phyloP scores from a whole-genome alignment of 352 stramenopile species.

The Pythium vanterpoolii region DNA sequence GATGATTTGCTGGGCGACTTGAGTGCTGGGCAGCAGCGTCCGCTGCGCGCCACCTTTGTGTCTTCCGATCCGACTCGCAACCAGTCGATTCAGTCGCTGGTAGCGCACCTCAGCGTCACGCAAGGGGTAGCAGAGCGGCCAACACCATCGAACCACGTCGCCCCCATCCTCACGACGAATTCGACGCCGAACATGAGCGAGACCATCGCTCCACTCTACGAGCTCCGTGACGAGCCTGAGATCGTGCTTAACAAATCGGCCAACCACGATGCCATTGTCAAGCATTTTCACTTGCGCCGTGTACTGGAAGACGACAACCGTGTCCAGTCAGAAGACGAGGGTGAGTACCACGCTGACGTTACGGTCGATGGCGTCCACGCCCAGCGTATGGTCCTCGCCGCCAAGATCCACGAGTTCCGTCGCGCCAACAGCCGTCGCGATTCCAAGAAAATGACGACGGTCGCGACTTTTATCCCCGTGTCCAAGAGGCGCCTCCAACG shows the following conservation, averaged over 20 bases:
- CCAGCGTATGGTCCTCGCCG: slow-evolving; percentile 24
- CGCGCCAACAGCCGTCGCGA: slow-evolving; percentile 14
- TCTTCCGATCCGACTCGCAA: neutral
- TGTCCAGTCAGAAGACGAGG: slow-evolving; percentile 6
- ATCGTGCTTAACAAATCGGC: slow-evolving; percentile 9
- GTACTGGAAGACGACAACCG: slow-evolving; percentile 8
- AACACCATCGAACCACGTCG: neutral
- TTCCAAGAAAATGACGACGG: slow-evolving; percentile 5
- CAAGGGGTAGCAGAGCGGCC: neutral
- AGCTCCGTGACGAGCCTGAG: neutral
- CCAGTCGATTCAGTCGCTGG: slow-evolving; percentile 17
- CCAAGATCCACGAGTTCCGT: slow-evolving; percentile 24
- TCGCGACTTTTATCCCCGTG: slow-evolving; percentile 15
- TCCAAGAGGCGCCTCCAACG: slow-evolving; percentile 5
- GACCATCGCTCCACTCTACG: neutral
- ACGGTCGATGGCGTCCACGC: neutral
- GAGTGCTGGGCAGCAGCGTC: neutral
- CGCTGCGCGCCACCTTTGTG: neutral
- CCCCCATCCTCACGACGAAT: neutral
- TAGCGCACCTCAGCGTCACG: neutral
- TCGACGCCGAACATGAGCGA: neutral
- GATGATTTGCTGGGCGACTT: slow-evolving; percentile 13
- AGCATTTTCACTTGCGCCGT: slow-evolving; percentile 22
- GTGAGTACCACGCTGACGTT: neutral
- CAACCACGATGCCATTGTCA: slow-evolving; percentile 24